Conservation (phyloP, 768 basidiomycete genomes). For the Xerocomus potaroensis region DNA sequence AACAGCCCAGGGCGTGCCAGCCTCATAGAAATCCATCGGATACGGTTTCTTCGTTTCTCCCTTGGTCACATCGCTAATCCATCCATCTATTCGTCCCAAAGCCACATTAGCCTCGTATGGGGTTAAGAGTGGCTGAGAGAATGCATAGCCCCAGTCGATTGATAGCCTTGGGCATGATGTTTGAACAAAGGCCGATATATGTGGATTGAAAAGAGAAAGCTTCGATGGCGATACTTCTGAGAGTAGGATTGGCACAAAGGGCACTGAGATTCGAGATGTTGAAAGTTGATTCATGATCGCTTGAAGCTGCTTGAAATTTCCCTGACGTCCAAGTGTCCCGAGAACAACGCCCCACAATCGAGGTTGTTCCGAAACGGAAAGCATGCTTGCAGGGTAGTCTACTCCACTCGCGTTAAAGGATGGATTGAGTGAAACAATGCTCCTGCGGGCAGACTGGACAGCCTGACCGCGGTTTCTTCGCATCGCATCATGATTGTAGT, state of each 20-base stretch:
- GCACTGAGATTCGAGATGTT: conserved; percentile 49
- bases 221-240: conserved; percentile 98
- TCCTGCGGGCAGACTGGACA: conserved; percentile 67
- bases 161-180: conserved; percentile 95
- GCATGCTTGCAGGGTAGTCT: conserved; percentile 17
- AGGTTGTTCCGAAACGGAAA: conserved; percentile 11
- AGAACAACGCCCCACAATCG: conserved; percentile 85
- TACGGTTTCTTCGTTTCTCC: conserved; percentile 42
- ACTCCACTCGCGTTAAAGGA: conserved; percentile 6
- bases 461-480: conserved; percentile 66
- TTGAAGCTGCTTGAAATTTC: conserved; percentile 85
- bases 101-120: conserved; percentile 93
- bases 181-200: conserved; percentile 89
- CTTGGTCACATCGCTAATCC: conserved; percentile 47
- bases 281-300: conserved; percentile 73
- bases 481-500: conserved; percentile 91
- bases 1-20: conserved; percentile 71
- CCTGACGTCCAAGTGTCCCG: conserved; percentile 93
- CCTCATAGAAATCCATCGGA: conserved; percentile 96
- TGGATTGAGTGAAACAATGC: conserved; percentile 38
- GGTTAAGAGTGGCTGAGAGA: conserved; percentile 80
- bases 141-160: conserved; percentile 99
- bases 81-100: conserved; percentile 59
- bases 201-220: conserved; percentile 73
- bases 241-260: conserved; percentile 86